Evolutionary conservation across 768 basidiomycete genomes (phyloP).

Genomic region (Rubroboletus pulcherrimus): DNA sequence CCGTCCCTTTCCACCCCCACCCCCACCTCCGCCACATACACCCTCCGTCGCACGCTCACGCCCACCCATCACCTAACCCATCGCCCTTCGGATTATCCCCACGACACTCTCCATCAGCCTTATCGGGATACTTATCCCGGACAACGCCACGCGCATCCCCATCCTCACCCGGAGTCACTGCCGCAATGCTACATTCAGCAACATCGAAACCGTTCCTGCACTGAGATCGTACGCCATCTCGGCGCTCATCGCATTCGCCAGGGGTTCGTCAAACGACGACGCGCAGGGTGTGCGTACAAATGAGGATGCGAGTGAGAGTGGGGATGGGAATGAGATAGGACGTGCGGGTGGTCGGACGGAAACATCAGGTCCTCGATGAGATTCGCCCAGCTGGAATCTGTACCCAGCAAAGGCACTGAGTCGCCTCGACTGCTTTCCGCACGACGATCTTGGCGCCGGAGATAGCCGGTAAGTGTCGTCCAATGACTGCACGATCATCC

Average conservation of each 20-base stretch:
- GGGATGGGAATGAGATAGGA: conserved; percentile 7
- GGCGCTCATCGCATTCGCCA: conserved; percentile 68
- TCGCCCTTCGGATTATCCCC: conserved; percentile 50
- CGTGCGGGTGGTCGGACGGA: conserved; percentile 1
- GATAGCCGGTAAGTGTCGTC: conserved; percentile 57
- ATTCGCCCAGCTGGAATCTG: conserved; percentile 12
- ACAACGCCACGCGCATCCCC: conserved; percentile 9
- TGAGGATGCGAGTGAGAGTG: conserved; percentile 25
- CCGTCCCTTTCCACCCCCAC: conserved; percentile 1
- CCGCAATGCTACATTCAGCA: conserved; percentile 61
- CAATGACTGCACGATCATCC: conserved; percentile 77
- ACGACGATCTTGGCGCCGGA: conserved; percentile 62
- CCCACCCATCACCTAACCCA: conserved; percentile 27
- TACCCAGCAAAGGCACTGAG: conserved; percentile 38
- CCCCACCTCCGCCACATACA: too few relatives aligned
- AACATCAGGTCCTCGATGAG: conserved; percentile 22
- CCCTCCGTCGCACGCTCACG: background rate
- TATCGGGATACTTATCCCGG: conserved; percentile 40
- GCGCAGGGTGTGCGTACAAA: conserved; percentile 40
- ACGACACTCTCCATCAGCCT: conserved; percentile 58
- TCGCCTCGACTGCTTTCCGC: conserved; percentile 66
- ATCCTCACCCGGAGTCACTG: conserved; percentile 2
- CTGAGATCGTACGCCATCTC: conserved; percentile 49
- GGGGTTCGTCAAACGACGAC: conserved; percentile 64
- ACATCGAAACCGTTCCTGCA: conserved; percentile 59